Evolutionary conservation across 2,329 filamentous ascomycete genomes (phyloP).

Genomic region (Paecilomyces fulvus): DNA sequence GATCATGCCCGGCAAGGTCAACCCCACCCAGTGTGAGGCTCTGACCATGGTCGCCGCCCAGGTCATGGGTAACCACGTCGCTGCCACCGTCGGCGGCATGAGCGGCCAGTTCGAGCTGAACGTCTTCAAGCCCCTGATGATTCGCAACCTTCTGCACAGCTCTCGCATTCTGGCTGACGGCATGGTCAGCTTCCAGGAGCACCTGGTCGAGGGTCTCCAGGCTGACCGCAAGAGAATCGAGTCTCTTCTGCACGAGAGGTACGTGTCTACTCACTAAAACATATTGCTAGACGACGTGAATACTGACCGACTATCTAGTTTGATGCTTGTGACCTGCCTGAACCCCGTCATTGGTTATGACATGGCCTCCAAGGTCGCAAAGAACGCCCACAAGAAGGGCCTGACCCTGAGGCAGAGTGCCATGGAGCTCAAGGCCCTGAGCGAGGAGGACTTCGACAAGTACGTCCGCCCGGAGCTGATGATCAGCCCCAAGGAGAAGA

Average conservation of each 20-base stretch:
- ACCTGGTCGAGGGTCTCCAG: slow-evolving; percentile 77
- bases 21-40: slow-evolving; percentile 96
- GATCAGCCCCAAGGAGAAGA: slow-evolving; percentile 70
- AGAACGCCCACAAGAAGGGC: slow-evolving; percentile 98
- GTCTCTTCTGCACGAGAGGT: slow-evolving; percentile 90
- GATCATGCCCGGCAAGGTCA: slow-evolving; percentile 99
- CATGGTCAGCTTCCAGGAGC: slow-evolving; percentile 92
- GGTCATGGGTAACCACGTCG: slow-evolving; percentile 95
- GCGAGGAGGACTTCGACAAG: slow-evolving; percentile 79
- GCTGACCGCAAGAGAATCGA: slow-evolving; percentile 91
- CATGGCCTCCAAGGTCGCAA: slow-evolving; percentile 93
- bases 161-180: slow-evolving; percentile 78
- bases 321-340: slow-evolving; percentile 97
- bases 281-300: background rate
- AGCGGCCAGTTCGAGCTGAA: slow-evolving; percentile 99
- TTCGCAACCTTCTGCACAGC: slow-evolving; percentile 91
- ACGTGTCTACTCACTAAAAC: slow-evolving; percentile 29
- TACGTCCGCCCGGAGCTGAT: slow-evolving; percentile 91
- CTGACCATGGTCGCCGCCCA: slow-evolving; percentile 97
- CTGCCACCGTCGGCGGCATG: slow-evolving; percentile 87
- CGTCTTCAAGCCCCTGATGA: slow-evolving; percentile 96
- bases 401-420: slow-evolving; percentile 88
- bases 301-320: slow-evolving; percentile 40
- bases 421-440: slow-evolving; percentile 84
- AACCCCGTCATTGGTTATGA: slow-evolving; percentile 97